These are phyloP conservation scores for Mycena maculata DNA, from an alignment of 768 basidiomycete species.

Conservation along the genomic window DNA sequence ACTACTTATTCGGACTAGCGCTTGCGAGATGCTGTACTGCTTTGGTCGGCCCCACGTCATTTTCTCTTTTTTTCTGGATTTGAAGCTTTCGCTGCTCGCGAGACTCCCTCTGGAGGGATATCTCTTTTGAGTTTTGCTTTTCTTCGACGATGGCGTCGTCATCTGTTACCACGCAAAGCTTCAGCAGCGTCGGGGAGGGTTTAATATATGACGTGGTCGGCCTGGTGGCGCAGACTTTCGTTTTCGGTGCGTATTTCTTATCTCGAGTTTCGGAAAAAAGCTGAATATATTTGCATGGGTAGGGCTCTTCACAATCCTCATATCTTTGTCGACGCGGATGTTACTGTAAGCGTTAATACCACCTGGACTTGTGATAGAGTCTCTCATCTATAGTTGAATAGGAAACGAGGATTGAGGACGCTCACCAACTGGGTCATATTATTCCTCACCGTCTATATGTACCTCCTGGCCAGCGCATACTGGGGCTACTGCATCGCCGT, in stretches of 20 bases:
- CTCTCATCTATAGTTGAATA: not conserved
- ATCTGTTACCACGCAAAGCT: not conserved
- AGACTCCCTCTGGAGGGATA: conserved; percentile 11
- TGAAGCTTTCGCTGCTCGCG: not conserved
- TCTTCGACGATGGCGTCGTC: not conserved
- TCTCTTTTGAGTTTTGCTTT: not conserved
- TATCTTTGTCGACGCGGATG: conserved; percentile 29
- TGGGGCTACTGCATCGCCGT: conserved; percentile 17
- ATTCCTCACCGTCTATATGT: conserved; percentile 18
- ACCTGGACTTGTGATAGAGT: too few relatives aligned
- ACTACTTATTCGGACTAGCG: too few relatives aligned
- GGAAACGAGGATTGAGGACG: conserved; percentile 23
- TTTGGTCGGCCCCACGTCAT: not conserved
- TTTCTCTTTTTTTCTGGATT: not conserved
- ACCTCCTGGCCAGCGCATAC: conserved; percentile 12
- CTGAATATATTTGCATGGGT: not conserved
- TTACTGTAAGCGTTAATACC: conserved; percentile 25
- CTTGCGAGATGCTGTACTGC: not conserved
- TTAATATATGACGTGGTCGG: not conserved
- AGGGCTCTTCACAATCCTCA: conserved; percentile 28
- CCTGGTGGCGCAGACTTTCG: conserved; percentile 26
- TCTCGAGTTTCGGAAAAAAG: not conserved
- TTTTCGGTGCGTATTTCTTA: conserved; percentile 23
- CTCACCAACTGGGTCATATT: conserved; percentile 25
- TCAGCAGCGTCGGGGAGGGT: not conserved